A percentile compares a stretch with the other conserved stretches of the same genome.
Conservation (phyloP, 192 early-diverging fungal species). For the Backusella sp. region DNA sequence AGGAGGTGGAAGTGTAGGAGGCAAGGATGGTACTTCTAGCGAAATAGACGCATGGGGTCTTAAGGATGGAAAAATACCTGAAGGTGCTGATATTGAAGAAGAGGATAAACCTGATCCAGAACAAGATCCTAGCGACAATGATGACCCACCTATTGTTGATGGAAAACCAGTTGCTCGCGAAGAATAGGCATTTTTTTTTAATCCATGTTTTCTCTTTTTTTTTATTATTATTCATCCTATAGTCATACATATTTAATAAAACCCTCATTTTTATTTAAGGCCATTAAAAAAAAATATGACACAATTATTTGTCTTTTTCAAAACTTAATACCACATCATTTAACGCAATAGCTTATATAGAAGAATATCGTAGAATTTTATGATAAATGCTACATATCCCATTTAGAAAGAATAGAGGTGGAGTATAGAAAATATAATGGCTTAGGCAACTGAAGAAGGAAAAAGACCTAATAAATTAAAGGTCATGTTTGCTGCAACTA, state of each 20-base stretch:
- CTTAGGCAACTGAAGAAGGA: slow-evolving; percentile 84
- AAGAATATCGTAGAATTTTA: not conserved
- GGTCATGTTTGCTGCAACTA: slow-evolving; percentile 98
- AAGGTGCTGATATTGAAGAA: not conserved
- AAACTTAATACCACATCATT: not conserved
- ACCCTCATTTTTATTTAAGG: not conserved
- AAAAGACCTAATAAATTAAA: slow-evolving; percentile 96
- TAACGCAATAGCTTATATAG: not conserved
- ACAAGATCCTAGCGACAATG: not conserved
- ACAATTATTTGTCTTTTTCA: not conserved
- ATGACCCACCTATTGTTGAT: not conserved
- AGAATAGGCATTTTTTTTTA: not conserved
- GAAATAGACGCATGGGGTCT: not conserved
- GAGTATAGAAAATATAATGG: no score
- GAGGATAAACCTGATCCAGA: not conserved
- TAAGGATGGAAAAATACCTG: not conserved
- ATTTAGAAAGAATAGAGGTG: not conserved
- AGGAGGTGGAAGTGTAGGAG: not conserved
- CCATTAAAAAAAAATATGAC: not conserved
- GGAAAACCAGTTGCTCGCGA: not conserved
- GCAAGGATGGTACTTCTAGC: not conserved
- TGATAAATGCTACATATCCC: not conserved
- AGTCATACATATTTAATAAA: not conserved
- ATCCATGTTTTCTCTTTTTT: not conserved
- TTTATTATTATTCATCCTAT: not conserved